These are phyloP conservation scores for Corinectria fuckeliana DNA, from an alignment of 2,329 filamentous ascomycete species.

Conservation along the genomic window DNA sequence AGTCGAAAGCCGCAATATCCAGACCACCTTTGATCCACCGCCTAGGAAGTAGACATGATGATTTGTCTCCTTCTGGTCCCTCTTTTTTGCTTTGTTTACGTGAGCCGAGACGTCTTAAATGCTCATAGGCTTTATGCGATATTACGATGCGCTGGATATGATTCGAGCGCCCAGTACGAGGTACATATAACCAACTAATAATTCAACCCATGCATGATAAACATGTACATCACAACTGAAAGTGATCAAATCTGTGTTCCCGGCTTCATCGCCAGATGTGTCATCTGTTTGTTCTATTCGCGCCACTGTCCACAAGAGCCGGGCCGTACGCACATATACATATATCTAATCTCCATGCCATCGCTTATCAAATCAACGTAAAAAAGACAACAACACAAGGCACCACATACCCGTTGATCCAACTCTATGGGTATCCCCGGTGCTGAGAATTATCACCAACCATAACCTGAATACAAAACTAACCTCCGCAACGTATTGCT, in stretches of 20 bases:
- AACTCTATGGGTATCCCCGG: conserved; percentile 37
- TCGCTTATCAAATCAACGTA: conserved; percentile 22
- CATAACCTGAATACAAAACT: conserved; percentile 11
- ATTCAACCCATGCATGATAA: neutral
- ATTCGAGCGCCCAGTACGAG: neutral
- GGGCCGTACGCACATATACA: conserved; percentile 18
- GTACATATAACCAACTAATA: neutral
- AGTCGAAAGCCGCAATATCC: conserved; percentile 45
- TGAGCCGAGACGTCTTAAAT: neutral
- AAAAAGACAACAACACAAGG: conserved; percentile 11
- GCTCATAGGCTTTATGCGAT: neutral
- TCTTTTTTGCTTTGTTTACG: neutral
- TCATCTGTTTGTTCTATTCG: conserved; percentile 18
- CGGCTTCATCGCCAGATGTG: neutral
- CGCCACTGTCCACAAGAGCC: conserved; percentile 12
- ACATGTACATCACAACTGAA: neutral
- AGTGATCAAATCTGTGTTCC: neutral
- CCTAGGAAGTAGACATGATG: conserved; percentile 35
- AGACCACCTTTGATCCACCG: conserved; percentile 49
- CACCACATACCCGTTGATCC: conserved; percentile 24
- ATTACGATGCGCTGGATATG: neutral
- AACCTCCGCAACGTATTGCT: neutral
- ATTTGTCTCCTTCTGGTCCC: neutral
- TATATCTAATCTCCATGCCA: conserved; percentile 15
- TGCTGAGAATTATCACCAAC: conserved; percentile 10